Conservation (phyloP, 2,329 filamentous ascomycete species). For the Colletotrichum sp. region DNA sequence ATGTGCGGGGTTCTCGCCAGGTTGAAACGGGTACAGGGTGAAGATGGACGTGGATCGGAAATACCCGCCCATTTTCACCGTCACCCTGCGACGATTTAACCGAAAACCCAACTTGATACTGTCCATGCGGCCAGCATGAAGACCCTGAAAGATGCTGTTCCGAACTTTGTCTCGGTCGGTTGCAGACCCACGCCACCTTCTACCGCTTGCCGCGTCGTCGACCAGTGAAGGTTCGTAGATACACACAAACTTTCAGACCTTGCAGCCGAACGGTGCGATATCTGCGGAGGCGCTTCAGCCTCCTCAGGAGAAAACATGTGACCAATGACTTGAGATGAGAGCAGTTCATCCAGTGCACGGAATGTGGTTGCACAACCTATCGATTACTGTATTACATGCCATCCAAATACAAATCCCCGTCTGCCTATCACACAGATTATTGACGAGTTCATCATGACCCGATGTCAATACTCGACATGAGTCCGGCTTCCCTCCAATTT, state of each 20-base stretch:
- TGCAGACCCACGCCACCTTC: neutral
- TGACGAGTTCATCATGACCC: neutral
- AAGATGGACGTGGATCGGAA: neutral
- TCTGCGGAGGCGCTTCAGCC: neutral
- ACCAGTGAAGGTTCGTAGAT: neutral
- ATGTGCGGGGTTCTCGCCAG: neutral
- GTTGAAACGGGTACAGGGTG: neutral
- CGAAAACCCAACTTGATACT: neutral
- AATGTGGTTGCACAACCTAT: neutral
- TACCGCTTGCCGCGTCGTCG: neutral
- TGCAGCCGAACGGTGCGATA: neutral
- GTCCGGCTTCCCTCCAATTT: neutral
- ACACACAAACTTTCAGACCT: neutral
- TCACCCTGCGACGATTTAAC: neutral
- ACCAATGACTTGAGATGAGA: neutral
- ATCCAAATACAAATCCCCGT: neutral
- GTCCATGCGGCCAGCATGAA: neutral
- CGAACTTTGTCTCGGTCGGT: neutral
- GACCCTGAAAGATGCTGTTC: neutral
- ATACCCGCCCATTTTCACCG: neutral
- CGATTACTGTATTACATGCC: neutral
- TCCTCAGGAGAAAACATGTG: neutral
- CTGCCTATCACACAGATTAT: neutral
- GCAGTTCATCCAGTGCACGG: neutral
- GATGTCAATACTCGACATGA: neutral